Evolutionary conservation across 2,329 filamentous ascomycete species (phyloP), one percentile per base, ranked within the genome.

Genomic region (Sclerotinia glacialis): DNA sequence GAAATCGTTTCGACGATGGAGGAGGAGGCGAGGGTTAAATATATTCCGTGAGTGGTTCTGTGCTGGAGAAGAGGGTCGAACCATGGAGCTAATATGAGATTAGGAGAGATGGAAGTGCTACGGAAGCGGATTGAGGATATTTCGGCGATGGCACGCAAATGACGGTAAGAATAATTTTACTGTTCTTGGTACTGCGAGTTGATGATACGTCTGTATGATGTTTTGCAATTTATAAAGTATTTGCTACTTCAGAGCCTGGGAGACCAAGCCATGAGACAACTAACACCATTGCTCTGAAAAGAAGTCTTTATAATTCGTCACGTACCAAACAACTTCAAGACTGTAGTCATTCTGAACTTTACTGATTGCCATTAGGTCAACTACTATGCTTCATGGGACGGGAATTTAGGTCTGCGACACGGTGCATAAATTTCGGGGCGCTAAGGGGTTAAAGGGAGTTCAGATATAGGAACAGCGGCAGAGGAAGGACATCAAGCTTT

Each of bases 171-270:
- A 34, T 9, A 6, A 16, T 37, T 34, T 49, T 5, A n/a, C 28
- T 37, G 12, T 28, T 44, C 16, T n/a, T 60, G 46, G 21, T 26
- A 16, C 34, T 26, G 11, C 34, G 31, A 52, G 31, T 23, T n/a
- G 26, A 26, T 52, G 40, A 62, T 59, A 65, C 59, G 50, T 64
- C 50, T 46, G 49, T 80, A 94, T 93, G 93, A 97, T 98, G 94
- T 86, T 90, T 87, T 90, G 86, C 88, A 90, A 87, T 81, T 82
- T 56, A 81, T 79, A 83, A 93, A 92, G 93, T 98, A 98, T 98
- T 98, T 98, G 95, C 95, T 98, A 98, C 94, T 98, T 98, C 94
- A 97, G 95, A 98, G 93, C 92, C 87, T 80, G 78, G 79, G 80
- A 79, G 78, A 83, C 81, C 81, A 80, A 87, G 93, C 92, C 81